Evolutionary conservation across 305 asterid genomes (phyloP).

Genomic region (Coffea humblotiana): DNA sequence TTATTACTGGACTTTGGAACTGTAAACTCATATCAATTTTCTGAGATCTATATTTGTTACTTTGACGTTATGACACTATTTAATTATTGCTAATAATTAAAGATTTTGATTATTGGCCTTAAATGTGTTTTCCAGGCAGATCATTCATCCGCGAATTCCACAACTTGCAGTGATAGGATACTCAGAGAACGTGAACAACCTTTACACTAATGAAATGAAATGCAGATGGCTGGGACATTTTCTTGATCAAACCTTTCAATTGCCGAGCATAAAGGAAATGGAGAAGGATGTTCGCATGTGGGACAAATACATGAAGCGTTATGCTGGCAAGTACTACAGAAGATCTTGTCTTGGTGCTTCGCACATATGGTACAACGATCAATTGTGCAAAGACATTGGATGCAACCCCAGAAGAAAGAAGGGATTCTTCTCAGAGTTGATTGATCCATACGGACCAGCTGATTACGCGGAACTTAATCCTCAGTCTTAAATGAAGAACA

Average conservation of each 20-base stretch:
- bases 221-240: constrained; percentile 56
- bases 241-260: constrained; percentile 35
- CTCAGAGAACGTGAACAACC: constrained; percentile 49
- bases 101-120: not conserved
- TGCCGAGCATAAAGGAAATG: constrained; percentile 66
- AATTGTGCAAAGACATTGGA: constrained; percentile 61
- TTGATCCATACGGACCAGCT: constrained; percentile 48
- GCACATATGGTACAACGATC: constrained; percentile 66
- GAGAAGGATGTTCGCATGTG: constrained; percentile 49
- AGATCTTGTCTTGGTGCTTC: constrained; percentile 47
- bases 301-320: constrained; percentile 57
- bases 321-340: constrained; percentile 40
- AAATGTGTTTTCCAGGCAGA: constrained; percentile 39
- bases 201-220: constrained; percentile 56
- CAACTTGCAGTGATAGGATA: constrained; percentile 63
- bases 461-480: constrained; percentile 23
- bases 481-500: not conserved
- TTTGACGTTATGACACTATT: not conserved
- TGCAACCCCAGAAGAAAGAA: constrained; percentile 57
- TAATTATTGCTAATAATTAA: no score
- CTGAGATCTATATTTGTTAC: not conserved
- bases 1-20: not conserved
- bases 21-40: no score
- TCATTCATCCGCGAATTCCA: constrained; percentile 68
- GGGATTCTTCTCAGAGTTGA: constrained; percentile 42